Evolutionary conservation across 129 eudicot genomes (phyloP).

Genomic region (Scalesia atractyloides): DNA sequence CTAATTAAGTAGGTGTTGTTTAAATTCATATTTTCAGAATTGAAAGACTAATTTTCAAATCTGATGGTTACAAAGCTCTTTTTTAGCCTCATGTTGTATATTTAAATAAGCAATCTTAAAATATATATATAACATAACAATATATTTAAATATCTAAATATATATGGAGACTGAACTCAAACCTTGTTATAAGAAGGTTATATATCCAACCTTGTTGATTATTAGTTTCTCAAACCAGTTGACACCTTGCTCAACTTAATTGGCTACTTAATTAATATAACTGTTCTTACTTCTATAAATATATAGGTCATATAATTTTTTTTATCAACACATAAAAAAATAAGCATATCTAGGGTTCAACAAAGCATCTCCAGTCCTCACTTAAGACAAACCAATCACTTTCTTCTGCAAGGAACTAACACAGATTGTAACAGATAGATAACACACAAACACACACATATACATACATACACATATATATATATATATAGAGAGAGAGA

Average conservation of each 20-base stretch:
- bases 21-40: neutral
- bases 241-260: neutral
- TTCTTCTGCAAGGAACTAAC: conserved; percentile 24
- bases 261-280: neutral
- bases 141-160: too few relatives aligned
- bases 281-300: neutral
- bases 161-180: too few relatives aligned
- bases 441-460: neutral
- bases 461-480: neutral
- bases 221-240: neutral
- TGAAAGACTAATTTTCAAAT: neutral
- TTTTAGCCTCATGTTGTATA: neutral
- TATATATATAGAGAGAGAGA: conserved; percentile 17
- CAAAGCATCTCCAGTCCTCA: conserved; percentile 34
- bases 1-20: too few relatives aligned
- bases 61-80: neutral
- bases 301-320: neutral
- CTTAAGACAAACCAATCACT: conserved; percentile 37
- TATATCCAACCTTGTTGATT: too few relatives aligned
- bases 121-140: too few relatives aligned
- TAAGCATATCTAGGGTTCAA: conserved; percentile 41
- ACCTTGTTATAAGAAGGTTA: too few relatives aligned
- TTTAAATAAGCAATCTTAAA: neutral
- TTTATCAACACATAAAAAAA: neutral
- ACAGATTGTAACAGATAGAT: conserved; percentile 10